Evolutionary conservation across 2,329 filamentous ascomycete genomes (phyloP).

Genomic region (Diaporthe velutina): DNA sequence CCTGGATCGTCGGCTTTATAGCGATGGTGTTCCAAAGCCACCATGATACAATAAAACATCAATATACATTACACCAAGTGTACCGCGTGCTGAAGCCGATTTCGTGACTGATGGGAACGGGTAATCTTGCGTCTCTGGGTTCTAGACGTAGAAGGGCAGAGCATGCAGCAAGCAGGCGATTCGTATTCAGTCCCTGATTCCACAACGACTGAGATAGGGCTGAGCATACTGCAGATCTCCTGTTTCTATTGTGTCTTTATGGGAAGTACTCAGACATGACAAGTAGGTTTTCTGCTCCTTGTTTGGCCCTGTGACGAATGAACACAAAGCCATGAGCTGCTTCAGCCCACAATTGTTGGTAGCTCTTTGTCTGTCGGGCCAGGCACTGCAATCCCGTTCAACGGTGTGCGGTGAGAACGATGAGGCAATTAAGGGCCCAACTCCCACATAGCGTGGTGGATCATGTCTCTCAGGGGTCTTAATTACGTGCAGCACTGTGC

Average conservation of each 20-base stretch:
- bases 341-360: not conserved
- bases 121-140: not conserved
- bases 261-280: too few species aligned
- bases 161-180: not conserved
- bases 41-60: not conserved
- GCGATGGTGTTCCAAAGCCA: too few species aligned
- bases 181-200: not conserved
- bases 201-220: not conserved
- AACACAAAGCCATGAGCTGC: not conserved
- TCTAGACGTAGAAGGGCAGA: too few species aligned
- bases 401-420: conserved; percentile 18
- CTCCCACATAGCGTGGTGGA: conserved; percentile 23
- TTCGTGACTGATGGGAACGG: not conserved
- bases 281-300: not conserved
- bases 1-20: not conserved
- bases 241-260: not conserved
- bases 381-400: not conserved
- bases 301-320: not conserved
- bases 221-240: not conserved
- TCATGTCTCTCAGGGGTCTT: conserved; percentile 20
- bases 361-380: not conserved
- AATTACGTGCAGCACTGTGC: conserved; percentile 7
- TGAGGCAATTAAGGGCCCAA: conserved; percentile 16
- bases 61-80: not conserved
- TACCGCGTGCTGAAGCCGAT: not conserved